Base-by-base conservation (phyloP, 2,329 filamentous ascomycete species). In the Dothideomycetes sp. region DNA sequence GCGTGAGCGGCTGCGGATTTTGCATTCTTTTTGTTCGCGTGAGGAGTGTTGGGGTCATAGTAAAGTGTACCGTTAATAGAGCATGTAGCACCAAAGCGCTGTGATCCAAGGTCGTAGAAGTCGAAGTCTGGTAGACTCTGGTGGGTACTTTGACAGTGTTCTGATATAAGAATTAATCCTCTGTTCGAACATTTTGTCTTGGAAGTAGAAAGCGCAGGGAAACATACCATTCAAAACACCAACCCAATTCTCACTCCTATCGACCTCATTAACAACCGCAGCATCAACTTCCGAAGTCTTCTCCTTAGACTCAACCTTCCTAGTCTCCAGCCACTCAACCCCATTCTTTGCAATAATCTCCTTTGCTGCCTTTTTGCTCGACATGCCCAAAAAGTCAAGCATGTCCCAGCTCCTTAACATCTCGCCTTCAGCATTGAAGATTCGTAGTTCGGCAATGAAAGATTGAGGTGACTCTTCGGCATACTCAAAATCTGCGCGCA, bases 51-150 rank as follows among this genome's bases (percentile, higher is more conserved):
- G 5, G 31, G 29, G 13, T 41, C 37, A 16, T 33, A 9, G 13
- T 41, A 19, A 3, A 24, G 25, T 7, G 12, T 20, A 7, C 17
- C 17, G 16, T 33, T 22, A 3, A 41, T 19, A 5, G 37, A 33
- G 30, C 37, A 41, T 11, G 29, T 41, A 6, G 30, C 37, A n/a
- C 37, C 37, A n/a, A 41, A 41, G 22, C 37, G 37, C 22, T 41
- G 29, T 5, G 17, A 23, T 6, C 37, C 37, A 9, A 41, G 30
- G 16, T 41, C 37, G 27, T 28, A 41, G 37, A 41, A 16, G 2
- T 22, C 16, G 30, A 33, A 41, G 4, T 41, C 37, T 4, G 37
- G 30, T 17, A 33, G 37, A 9, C 17, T n/a, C n/a, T 19, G 24
- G 3, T 12, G 13, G 10, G 18, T 12, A 15, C 22, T 23, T 18